Evolutionary conservation across 352 stramenopile genomes (phyloP).

Genomic region (Phytophthora citrophthora): DNA sequence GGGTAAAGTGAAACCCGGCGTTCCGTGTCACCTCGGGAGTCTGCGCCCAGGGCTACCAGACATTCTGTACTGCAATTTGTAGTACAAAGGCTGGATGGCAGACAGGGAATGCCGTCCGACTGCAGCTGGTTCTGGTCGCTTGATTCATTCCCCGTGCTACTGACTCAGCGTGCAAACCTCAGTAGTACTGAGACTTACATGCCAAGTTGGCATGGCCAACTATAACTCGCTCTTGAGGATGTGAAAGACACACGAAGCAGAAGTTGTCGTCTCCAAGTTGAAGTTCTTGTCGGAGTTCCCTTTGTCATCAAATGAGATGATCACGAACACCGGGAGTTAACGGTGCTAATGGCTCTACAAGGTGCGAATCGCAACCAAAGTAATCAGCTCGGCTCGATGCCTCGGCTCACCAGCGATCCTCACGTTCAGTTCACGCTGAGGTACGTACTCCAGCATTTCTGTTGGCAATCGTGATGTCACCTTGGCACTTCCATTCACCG

Average conservation of each 20-base stretch:
- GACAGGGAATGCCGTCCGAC: background rate
- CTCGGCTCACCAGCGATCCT: conserved; percentile 5
- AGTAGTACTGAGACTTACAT: background rate
- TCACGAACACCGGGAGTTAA: conserved; percentile 33
- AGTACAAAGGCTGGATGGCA: background rate
- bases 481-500: too few relatives aligned
- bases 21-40: too few relatives aligned
- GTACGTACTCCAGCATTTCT: too few relatives aligned
- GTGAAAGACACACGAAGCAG: conserved; percentile 16
- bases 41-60: too few relatives aligned
- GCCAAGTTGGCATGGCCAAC: background rate
- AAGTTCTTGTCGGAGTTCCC: conserved; percentile 4
- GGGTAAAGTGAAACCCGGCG: background rate
- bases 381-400: conserved; percentile 10
- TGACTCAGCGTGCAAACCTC: too few relatives aligned
- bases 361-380: background rate
- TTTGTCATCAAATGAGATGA: conserved; percentile 11
- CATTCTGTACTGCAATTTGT: background rate
- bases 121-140: conserved; percentile 8
- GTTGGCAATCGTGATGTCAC: too few relatives aligned
- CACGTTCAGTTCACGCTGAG: too few relatives aligned
- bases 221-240: background rate
- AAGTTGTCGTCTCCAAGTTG: conserved; percentile 12
- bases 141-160: conserved; percentile 22
- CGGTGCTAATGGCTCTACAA: background rate